A percentile compares a stretch with the other conserved stretches of the same genome.
Evolutionary conservation across 352 stramenopile genomes (phyloP).

Genomic region (Phytophthora melonis): DNA sequence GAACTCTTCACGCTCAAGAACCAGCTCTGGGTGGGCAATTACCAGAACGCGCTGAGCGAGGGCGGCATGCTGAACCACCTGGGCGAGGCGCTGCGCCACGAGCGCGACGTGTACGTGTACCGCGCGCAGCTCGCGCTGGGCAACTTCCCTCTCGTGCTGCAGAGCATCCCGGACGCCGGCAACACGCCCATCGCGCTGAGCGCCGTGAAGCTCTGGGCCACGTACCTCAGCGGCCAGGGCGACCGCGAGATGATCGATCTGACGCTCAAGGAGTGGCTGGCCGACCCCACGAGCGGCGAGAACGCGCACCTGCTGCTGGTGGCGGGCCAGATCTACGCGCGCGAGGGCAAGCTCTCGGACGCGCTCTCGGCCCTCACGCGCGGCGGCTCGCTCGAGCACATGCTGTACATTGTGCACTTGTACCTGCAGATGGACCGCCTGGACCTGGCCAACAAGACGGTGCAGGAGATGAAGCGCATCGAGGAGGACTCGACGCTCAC

Average conservation of each 20-base stretch:
- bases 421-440: slow-evolving; percentile 95
- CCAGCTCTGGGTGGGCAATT: slow-evolving; percentile 98
- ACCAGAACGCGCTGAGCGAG: slow-evolving; percentile 94
- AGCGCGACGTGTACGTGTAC: slow-evolving; percentile 96
- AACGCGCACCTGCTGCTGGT: slow-evolving; percentile 94
- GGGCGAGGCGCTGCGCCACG: slow-evolving; percentile 84
- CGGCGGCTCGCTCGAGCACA: slow-evolving; percentile 94
- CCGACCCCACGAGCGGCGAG: slow-evolving; percentile 76
- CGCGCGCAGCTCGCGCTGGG: slow-evolving; percentile 92
- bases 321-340: slow-evolving; percentile 94
- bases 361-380: slow-evolving; percentile 93
- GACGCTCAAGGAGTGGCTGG: slow-evolving; percentile 93
- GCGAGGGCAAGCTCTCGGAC: slow-evolving; percentile 93
- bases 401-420: slow-evolving; percentile 85
- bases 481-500: slow-evolving; percentile 98
- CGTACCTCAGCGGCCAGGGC: slow-evolving; percentile 76
- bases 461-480: slow-evolving; percentile 91
- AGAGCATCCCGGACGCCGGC: slow-evolving; percentile 81
- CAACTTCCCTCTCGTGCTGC: slow-evolving; percentile 91
- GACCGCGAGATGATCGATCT: slow-evolving; percentile 91
- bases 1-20: slow-evolving; percentile 98
- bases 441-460: slow-evolving; percentile 92
- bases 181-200: slow-evolving; percentile 78
- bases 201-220: slow-evolving; percentile 89
- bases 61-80: slow-evolving; percentile 89